These are phyloP conservation scores for Cladosporium phlei DNA, from an alignment of 2,329 filamentous ascomycete genomes.

Conservation along the genomic window DNA sequence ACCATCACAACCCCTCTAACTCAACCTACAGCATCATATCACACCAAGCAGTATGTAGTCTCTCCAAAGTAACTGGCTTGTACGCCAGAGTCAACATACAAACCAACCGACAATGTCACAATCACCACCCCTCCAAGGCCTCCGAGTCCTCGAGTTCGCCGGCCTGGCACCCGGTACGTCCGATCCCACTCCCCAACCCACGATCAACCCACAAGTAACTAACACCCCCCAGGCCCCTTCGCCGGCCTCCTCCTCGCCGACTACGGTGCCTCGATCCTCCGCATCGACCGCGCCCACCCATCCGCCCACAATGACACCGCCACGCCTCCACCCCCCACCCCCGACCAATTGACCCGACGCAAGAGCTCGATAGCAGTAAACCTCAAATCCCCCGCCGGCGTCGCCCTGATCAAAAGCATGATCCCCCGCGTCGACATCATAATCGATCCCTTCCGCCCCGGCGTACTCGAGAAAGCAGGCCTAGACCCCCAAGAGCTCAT, in stretches of 20 bases:
- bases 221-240: slow-evolving; percentile 62
- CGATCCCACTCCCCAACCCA: neutral
- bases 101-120: slow-evolving; percentile 18
- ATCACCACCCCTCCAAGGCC: slow-evolving; percentile 50
- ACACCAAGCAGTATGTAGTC: slow-evolving; percentile 7
- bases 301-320: slow-evolving; percentile 33
- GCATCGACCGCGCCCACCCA: slow-evolving; percentile 64
- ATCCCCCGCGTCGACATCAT: slow-evolving; percentile 65
- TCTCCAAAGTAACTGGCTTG: neutral
- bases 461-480: slow-evolving; percentile 79
- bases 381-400: slow-evolving; percentile 63
- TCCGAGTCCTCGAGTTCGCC: slow-evolving; percentile 63
- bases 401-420: slow-evolving; percentile 63
- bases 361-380: slow-evolving; percentile 78
- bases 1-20: neutral
- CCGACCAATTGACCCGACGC: slow-evolving; percentile 71
- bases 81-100: neutral
- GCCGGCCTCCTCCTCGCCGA: slow-evolving; percentile 84
- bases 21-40: neutral
- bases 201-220: slow-evolving; percentile 12
- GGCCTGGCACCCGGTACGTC: slow-evolving; percentile 54
- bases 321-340: slow-evolving; percentile 41
- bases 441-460: slow-evolving; percentile 90
- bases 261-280: slow-evolving; percentile 80
- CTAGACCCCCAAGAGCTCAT: slow-evolving; percentile 66